A percentile compares a stretch with the other conserved stretches of the same genome.
These are phyloP conservation scores for Saururus chinensis DNA, from an alignment of 164 flowering plant species.

Conservation along the genomic window DNA sequence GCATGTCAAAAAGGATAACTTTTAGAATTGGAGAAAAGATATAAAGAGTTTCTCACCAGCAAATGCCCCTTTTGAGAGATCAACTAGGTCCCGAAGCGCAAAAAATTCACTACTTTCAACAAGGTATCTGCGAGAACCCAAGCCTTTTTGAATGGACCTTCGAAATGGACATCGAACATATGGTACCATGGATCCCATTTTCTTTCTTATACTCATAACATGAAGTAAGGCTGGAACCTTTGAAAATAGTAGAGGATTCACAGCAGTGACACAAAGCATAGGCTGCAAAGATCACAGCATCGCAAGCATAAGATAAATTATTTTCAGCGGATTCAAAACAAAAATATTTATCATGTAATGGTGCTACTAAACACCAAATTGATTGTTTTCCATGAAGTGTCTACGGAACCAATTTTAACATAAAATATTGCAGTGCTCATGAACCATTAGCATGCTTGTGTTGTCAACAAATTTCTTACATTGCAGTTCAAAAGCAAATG, in stretches of 20 bases:
- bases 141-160: constrained; percentile 52
- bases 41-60: constrained; percentile 40
- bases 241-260: constrained; percentile 78
- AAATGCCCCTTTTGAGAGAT: constrained; percentile 93
- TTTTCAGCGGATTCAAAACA: not conserved
- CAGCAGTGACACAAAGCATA: constrained; percentile 96
- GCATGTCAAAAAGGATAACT: not conserved
- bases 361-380: too few species aligned
- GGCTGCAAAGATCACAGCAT: constrained; percentile 54
- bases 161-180: constrained; percentile 90
- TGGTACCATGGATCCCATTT: constrained; percentile 63
- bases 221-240: constrained; percentile 75
- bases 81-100: constrained; percentile 83
- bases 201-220: constrained; percentile 66
- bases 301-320: not conserved
- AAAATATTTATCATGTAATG: not conserved
- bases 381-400: too few species aligned
- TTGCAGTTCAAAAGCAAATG: too few species aligned
- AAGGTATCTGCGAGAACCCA: constrained; percentile 83
- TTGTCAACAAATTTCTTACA: too few species aligned
- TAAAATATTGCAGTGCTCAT: too few species aligned
- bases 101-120: constrained; percentile 90
- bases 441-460: too few species aligned
- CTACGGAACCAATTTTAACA: too few species aligned
- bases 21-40: not conserved